Conservation (phyloP, 2,329 filamentous ascomycete genomes). For the Alternaria viburni region DNA sequence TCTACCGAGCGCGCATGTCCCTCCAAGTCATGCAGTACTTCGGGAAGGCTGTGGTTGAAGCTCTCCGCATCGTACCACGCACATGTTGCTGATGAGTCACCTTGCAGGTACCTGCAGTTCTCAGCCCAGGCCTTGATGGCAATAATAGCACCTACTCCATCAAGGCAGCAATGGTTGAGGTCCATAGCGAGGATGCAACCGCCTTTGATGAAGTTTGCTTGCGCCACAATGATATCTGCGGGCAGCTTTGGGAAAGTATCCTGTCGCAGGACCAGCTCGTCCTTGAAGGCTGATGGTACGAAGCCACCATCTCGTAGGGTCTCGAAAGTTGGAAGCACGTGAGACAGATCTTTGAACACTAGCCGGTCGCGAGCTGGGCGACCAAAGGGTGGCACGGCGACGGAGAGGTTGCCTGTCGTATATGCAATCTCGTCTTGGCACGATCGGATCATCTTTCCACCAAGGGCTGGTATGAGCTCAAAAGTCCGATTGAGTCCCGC, state of each 20-base stretch:
- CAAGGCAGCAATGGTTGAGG: conserved; percentile 28
- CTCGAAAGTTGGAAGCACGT: conserved; percentile 25
- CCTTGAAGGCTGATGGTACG: conserved; percentile 23
- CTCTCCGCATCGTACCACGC: conserved; percentile 29
- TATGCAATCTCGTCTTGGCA: conserved; percentile 39
- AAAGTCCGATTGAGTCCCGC: conserved; percentile 45
- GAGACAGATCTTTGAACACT: conserved; percentile 27
- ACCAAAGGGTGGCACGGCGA: conserved; percentile 23
- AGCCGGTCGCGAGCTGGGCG: conserved; percentile 1
- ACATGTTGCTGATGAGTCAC: conserved; percentile 24
- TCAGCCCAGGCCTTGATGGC: conserved; percentile 33
- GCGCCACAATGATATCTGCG: conserved; percentile 31
- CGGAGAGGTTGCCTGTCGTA: conserved; percentile 31
- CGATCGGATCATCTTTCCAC: conserved; percentile 44
- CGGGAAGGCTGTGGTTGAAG: conserved; percentile 31
- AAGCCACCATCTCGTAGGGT: conserved; percentile 21
- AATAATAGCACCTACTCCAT: conserved; percentile 30
- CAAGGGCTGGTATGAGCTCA: conserved; percentile 46
- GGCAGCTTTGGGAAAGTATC: conserved; percentile 24
- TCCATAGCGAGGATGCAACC: conserved; percentile 29
- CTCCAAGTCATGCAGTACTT: conserved; percentile 25
- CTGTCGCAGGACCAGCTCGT: conserved; percentile 18
- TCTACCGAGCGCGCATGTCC: conserved; percentile 16
- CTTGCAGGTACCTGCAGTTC: conserved; percentile 31
- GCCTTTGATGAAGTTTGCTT: conserved; percentile 39